Percentiles rank a stretch among this genome's conserved stretches.
Conservation (phyloP, 345 rosid genomes). For the Brassica cretica region DNA sequence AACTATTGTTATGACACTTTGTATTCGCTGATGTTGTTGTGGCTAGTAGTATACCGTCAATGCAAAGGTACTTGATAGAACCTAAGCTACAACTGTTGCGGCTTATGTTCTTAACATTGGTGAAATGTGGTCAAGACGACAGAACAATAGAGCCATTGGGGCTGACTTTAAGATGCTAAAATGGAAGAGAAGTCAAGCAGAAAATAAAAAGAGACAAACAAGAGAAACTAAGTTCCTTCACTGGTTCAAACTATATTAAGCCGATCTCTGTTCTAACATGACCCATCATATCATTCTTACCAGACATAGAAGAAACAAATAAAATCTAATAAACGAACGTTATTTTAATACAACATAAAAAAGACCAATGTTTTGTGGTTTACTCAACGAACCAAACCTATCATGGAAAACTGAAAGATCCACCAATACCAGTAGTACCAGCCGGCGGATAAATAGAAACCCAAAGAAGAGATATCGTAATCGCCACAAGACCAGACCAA, state of each 20-base stretch:
- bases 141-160: slow-evolving; percentile 65
- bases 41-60: slow-evolving; percentile 50
- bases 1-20: background rate
- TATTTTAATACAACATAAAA: background rate
- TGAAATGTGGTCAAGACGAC: slow-evolving; percentile 48
- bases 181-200: slow-evolving; percentile 49
- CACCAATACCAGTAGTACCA: slow-evolving; percentile 68
- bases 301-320: slow-evolving; percentile 7
- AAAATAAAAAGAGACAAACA: background rate
- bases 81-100: slow-evolving; percentile 62
- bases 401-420: slow-evolving; percentile 89
- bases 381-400: slow-evolving; percentile 32
- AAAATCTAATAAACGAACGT: slow-evolving; percentile 31
- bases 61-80: slow-evolving; percentile 76
- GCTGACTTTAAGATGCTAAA: slow-evolving; percentile 55
- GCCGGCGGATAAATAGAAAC: slow-evolving; percentile 91
- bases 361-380: background rate
- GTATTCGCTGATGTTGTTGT: slow-evolving; percentile 8
- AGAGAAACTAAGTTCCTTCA: slow-evolving; percentile 17
- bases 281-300: background rate
- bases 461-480: slow-evolving; percentile 96
- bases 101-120: slow-evolving; percentile 56
- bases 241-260: slow-evolving; percentile 2
- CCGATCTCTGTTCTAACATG: slow-evolving; percentile 23
- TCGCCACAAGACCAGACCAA: slow-evolving; percentile 95